Evolutionary conservation across 1,139 yeast genomes (phyloP).

Genomic region (Saccharomyces hybrid): DNA sequence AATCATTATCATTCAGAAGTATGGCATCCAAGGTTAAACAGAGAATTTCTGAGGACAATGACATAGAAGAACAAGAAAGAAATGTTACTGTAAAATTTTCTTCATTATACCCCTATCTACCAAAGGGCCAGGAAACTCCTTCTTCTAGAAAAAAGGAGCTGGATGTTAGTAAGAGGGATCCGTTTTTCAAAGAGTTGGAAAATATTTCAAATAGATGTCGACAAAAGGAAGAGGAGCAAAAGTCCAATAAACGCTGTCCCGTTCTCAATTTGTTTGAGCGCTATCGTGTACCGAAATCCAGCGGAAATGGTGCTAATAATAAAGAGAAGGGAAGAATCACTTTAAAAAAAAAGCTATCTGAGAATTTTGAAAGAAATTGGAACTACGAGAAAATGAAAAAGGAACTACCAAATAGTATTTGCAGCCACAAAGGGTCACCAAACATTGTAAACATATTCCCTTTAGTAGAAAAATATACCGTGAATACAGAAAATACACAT

Average conservation of each 20-base stretch:
- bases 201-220: not conserved
- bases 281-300: not conserved
- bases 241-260: not conserved
- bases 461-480: constrained; percentile 84
- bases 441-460: constrained; percentile 68
- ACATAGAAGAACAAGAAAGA: not conserved
- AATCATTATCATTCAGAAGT: constrained; percentile 35
- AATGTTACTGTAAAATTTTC: not conserved
- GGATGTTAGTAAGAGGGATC: not conserved
- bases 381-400: constrained; percentile 15
- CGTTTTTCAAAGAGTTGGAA: not conserved
- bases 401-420: constrained; percentile 15
- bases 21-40: constrained; percentile 20
- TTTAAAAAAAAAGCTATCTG: not conserved
- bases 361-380: constrained; percentile 12
- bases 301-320: not conserved
- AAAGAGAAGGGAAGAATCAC: not conserved
- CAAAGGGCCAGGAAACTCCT: no score
- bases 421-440: constrained; percentile 3
- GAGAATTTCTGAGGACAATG: constrained; percentile 6
- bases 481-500: constrained; percentile 51
- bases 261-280: not conserved
- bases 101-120: not conserved
- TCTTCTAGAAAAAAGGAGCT: not conserved
- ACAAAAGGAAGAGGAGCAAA: not conserved